These are phyloP conservation scores for Neurospora hispaniola DNA, from an alignment of 495 filamentous ascomycete genomes.

Conservation along the genomic window DNA sequence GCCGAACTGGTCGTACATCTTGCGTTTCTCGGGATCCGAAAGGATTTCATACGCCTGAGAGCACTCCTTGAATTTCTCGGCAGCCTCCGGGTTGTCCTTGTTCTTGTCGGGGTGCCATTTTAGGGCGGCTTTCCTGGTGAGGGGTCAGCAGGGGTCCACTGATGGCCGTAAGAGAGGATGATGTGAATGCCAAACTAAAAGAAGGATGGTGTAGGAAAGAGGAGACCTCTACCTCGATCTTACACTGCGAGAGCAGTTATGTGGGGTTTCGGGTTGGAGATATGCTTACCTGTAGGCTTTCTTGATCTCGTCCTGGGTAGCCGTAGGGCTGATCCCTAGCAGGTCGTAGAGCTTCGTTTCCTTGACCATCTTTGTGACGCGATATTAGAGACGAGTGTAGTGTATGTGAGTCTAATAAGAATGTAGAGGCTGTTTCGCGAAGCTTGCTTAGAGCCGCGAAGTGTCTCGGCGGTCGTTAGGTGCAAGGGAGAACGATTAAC, in stretches of 20 bases:
- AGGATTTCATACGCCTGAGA: conserved; percentile 98
- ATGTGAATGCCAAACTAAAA: neutral
- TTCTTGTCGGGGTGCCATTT: conserved; percentile 98
- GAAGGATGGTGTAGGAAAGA: neutral
- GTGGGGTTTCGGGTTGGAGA: neutral
- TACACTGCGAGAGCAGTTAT: neutral
- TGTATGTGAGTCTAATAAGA: neutral
- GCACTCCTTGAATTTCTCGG: conserved; percentile 90
- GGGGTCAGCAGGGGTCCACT: conserved; percentile 11
- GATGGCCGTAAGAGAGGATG: neutral
- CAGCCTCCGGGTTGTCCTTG: conserved; percentile 71
- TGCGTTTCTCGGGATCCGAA: conserved; percentile 92
- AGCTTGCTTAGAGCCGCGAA: neutral
- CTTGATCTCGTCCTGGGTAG: conserved; percentile 88
- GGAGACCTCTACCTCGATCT: neutral
- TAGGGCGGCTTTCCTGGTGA: conserved; percentile 66
- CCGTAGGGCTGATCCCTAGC: conserved; percentile 63
- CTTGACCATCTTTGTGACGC: conserved; percentile 55
- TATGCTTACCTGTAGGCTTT: conserved; percentile 76
- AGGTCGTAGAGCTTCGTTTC: conserved; percentile 81
- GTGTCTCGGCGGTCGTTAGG: neutral
- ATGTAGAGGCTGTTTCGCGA: neutral
- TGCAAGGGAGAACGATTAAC: neutral
- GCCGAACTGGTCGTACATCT: conserved; percentile 89
- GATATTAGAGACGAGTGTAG: neutral